Evolutionary conservation across 176 grass and related monocot genomes (phyloP).

Genomic region (Pontederia paniculata): DNA sequence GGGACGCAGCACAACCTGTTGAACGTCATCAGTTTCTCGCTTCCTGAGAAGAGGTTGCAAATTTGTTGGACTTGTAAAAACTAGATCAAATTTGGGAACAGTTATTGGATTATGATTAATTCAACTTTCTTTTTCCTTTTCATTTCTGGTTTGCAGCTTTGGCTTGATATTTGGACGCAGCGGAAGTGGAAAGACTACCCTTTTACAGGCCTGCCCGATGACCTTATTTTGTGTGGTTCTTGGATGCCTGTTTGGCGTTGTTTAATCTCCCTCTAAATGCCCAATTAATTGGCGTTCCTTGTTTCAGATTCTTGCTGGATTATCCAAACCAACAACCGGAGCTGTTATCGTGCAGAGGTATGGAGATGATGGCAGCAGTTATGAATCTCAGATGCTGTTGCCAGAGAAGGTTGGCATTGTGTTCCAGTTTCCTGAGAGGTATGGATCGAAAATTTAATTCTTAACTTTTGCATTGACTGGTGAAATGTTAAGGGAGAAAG

Average conservation of each 20-base stretch:
- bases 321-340: constrained; percentile 51
- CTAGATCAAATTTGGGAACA: no score
- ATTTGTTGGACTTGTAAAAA: neutral
- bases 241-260: neutral
- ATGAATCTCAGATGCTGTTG: constrained; percentile 30
- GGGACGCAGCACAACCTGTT: constrained; percentile 57
- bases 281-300: neutral
- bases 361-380: constrained; percentile 37
- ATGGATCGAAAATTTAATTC: constrained; percentile 11
- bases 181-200: constrained; percentile 82
- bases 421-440: constrained; percentile 97
- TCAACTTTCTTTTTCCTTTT: neutral
- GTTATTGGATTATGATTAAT: no score
- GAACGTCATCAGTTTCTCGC: constrained; percentile 55
- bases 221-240: neutral
- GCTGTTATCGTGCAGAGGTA: constrained; percentile 55
- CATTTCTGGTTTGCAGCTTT: constrained; percentile 44
- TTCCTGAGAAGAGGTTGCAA: constrained; percentile 52
- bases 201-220: constrained; percentile 53
- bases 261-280: neutral
- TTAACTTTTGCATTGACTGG: no score
- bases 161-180: constrained; percentile 88
- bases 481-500: no score
- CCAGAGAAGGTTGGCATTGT: constrained; percentile 74
- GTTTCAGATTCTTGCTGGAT: constrained; percentile 63